Evolutionary conservation across 345 rosid genomes (phyloP), one percentile per base, ranked within the genome.

Genomic region (Hypericum perforatum): DNA sequence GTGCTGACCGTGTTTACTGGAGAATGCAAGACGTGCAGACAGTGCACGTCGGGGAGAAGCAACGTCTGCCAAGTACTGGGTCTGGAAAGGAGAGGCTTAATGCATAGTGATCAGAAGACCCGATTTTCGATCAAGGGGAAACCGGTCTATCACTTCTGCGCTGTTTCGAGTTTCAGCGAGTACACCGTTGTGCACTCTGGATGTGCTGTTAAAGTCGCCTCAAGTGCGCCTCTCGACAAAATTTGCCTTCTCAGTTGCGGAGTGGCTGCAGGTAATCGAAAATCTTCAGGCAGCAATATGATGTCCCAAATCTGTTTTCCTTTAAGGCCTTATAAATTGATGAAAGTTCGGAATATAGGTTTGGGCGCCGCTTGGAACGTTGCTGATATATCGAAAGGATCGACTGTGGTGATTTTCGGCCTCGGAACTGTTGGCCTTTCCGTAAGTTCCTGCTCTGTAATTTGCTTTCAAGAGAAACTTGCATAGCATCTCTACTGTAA

Each of bases 361-460:
- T 74, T 91, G 68, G 98, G 98, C 49, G 96, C 96, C 2, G 98
- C 96, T 38, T 91, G 96, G 96, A 91, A 91, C 62, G 98, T 91
- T 43, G 98, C 96, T 32, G 55, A 83, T 59, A 60, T 91, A 72
- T 73, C 77, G 1, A 40, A 77, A 75, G 92, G 95, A 73, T 81
- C 95, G 22, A 81, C 75, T 9, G 95, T 87, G 42, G 95, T 64
- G 42, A 80, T 91, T 57, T 91, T 87, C 50, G 96, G 96, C 45
- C 95, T 91, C 37, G 98, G 96, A 58, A 85, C 96, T 11, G 88
- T 91, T 0, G 98, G 98, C 58, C 92, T 91, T 52, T 80, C 96
- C 29, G 96, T 87, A 74, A 78, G 98, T 73, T 49, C 32, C 32
- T 22, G 32, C 32, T 22, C 32, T 22, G 32, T 46, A 9, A 46